Conservation (phyloP, 2,329 filamentous ascomycete genomes). For the Fusarium verticillioides region DNA sequence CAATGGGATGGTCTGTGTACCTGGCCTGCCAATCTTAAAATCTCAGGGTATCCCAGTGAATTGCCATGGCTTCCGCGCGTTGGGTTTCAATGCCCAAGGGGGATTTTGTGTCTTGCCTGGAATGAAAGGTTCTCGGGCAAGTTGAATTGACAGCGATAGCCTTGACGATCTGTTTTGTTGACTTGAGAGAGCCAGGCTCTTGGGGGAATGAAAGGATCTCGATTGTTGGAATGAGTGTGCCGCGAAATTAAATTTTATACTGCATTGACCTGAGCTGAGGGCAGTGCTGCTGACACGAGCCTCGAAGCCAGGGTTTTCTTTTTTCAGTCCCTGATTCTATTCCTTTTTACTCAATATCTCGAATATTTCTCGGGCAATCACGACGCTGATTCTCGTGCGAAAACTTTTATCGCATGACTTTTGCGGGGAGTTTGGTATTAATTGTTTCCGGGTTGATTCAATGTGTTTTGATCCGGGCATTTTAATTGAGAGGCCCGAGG, state of each 20-base stretch:
- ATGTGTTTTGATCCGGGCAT: background rate
- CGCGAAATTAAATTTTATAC: background rate
- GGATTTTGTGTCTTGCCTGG: background rate
- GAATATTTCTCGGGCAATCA: constrained; percentile 4
- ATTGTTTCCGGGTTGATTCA: background rate
- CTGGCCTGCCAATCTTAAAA: constrained; percentile 31
- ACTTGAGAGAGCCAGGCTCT: background rate
- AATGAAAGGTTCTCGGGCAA: constrained; percentile 2
- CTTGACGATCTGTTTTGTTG: background rate
- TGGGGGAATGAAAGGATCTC: constrained; percentile 6
- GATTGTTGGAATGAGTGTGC: constrained; percentile 25
- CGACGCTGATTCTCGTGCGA: background rate
- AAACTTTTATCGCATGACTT: constrained; percentile 5
- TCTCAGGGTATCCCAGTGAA: constrained; percentile 34
- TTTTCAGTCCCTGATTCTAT: background rate
- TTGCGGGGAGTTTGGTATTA: background rate
- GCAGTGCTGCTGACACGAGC: background rate
- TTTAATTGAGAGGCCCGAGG: background rate
- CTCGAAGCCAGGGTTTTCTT: background rate
- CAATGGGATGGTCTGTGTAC: constrained; percentile 16
- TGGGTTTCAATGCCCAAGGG: constrained; percentile 35
- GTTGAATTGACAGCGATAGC: background rate
- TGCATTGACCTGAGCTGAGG: background rate
- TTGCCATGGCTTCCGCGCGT: background rate
- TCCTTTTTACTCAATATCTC: background rate